Base-by-base conservation (phyloP, 1,284 basidiomycete species). In the Singerocomus inundabilis region DNA sequence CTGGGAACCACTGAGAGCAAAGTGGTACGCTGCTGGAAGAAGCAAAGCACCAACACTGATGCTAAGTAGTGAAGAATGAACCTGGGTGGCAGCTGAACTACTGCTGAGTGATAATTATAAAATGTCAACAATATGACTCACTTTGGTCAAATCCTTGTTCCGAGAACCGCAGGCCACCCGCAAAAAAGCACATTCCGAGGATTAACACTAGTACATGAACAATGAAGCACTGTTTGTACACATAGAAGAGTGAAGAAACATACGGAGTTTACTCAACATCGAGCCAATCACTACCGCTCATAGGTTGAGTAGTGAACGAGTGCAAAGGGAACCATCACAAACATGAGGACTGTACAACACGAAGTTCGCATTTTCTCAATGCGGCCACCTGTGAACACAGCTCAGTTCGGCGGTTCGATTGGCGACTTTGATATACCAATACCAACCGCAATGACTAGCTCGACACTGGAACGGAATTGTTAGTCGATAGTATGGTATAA, bases 281-380 rank as follows among this genome's bases (percentile, higher is more conserved):
- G 87, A 84, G 3, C 90, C 89, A 48, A 92, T 81, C 43, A 92
- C 86, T 88, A 48, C 29, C 43, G 4, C 15, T 15, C 32, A 37
- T 29, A 46, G 39, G 46, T 13, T 48, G 47, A 66, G 46, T 11
- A 44, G 26, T 11, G 43, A 30, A 24, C 18, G 15, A 24, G 18
- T 26, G 25, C 2, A 37, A 46, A 46, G 29, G 38, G 25, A 44
- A 53, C 52, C 12, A 15, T 15, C 13, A 67, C 90, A 69, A 58
- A 85, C 87, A 63, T 10, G 86, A 80, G 11, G 86, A 84, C 63
- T 94, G 93, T 1, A 95, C 91, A 33, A 95, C 81, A 47, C 83
- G 80, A 25, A 95, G 78, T 64, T 94, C 87, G 57, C 91, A 93
- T 69, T 90, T 89, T 40, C 82, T 77, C 47, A 95, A 72, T 0